Percentiles rank a stretch among this genome's conserved stretches.
These are phyloP conservation scores for Colletotrichum falcatum DNA, from an alignment of 2,329 filamentous ascomycete genomes.

Conservation along the genomic window DNA sequence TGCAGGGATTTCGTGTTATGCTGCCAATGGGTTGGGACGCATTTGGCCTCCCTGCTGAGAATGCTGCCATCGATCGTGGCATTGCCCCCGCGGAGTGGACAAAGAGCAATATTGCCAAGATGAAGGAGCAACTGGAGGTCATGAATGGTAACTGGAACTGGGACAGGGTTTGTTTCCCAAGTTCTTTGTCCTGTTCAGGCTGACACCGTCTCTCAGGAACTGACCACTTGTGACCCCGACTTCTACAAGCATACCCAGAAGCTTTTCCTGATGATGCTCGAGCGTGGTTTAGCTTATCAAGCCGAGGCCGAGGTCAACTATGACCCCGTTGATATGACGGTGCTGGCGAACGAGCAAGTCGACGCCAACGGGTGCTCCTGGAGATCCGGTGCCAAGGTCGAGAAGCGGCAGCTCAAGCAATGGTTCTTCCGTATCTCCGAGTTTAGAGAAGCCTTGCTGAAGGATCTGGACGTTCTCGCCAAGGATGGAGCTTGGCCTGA, in stretches of 20 bases:
- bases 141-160: constrained; percentile 91
- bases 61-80: constrained; percentile 87
- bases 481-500: constrained; percentile 81
- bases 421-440: constrained; percentile 91
- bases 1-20: constrained; percentile 80
- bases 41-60: constrained; percentile 91
- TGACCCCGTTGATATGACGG: constrained; percentile 89
- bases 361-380: constrained; percentile 86
- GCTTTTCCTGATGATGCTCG: constrained; percentile 82
- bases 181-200: constrained; percentile 8
- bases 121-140: constrained; percentile 82
- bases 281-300: constrained; percentile 83
- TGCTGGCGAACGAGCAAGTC: constrained; percentile 94
- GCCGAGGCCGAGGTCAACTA: constrained; percentile 89
- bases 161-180: constrained; percentile 72
- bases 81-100: constrained; percentile 86
- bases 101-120: constrained; percentile 80
- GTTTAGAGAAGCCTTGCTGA: constrained; percentile 78
- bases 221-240: constrained; percentile 84
- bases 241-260: constrained; percentile 93
- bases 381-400: constrained; percentile 87
- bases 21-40: constrained; percentile 97
- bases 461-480: constrained; percentile 76
- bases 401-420: constrained; percentile 83
- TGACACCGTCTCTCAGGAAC: constrained; percentile 66